Base-by-base conservation (phyloP, 2,329 filamentous ascomycete genomes). In the Alternaria triticimaculans region DNA sequence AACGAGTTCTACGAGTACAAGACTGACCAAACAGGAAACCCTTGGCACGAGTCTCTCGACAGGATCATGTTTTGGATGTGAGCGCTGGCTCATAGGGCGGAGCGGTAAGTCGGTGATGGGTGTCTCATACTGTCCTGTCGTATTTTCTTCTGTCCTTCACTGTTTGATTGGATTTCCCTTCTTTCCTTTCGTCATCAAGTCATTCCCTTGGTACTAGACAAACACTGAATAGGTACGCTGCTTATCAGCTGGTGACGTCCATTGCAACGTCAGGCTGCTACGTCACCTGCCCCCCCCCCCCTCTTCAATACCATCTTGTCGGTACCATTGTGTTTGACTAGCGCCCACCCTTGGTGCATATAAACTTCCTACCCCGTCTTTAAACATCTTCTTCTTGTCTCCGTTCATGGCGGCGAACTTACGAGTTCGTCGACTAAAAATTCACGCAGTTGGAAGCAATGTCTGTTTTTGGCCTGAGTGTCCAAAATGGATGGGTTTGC, bases 51-150 rank as follows among this genome's bases (percentile, higher is more conserved):
- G 33, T 9, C 37, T 18, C 37, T 41, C n/a, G 37, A 41, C 37
- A 41, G 3, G 15, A 14, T 12, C 10, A 45, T 20, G 43, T 45
- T 45, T 12, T 20, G 20, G 43, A 45, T 21, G 43, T 45, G 43
- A 45, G 43, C 6, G 0, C 0, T 8, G 11, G 43, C 0, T 45
- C 18, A 12, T 0, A 21, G 6, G 9, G 8, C 6, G 10, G 18
- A 2, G 4, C 1, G 18, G 43, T 21, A 45, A 45, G 43, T 20
- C n/a, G 43, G 11, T 21, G 18, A 0, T 8, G 43, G 43, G 1
- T 45, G 20, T 45, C 0, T 8, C 18, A 12, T 0, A 45, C 0
- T 5, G 6, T 2, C 43, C 4, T 1, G 43, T 0, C 5, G 0
- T 21, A 21, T 45, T 45, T 21, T 1, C 43, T 12, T 45, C 43